Conservation (phyloP, 169 alveolate species). For the Cryptosporidium sp. region DNA sequence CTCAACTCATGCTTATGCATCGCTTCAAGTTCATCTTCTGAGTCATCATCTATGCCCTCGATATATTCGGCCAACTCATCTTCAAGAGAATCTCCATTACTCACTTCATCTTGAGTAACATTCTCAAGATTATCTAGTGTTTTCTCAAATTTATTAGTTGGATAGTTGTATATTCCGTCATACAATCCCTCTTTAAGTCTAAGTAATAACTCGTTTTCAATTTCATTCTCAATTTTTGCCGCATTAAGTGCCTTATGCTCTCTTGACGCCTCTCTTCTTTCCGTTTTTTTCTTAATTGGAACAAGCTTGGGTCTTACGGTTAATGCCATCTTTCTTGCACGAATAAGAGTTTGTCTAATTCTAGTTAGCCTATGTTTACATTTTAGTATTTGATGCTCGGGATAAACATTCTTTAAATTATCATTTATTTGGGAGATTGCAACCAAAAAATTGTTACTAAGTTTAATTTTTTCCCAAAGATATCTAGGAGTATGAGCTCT, state of each 20-base stretch:
- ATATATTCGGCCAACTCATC: conserved; percentile 71
- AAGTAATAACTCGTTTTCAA: conserved; percentile 94
- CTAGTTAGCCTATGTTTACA: conserved; percentile 96
- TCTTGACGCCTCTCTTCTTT: conserved; percentile 96
- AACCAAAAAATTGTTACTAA: conserved; percentile 90
- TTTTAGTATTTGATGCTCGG: conserved; percentile 94
- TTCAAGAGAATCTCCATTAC: conserved; percentile 4
- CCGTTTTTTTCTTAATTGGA: conserved; percentile 98
- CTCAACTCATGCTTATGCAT: conserved; percentile 72
- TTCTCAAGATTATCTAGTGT: conserved; percentile 79
- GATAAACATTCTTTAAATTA: conserved; percentile 92
- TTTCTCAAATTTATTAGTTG: conserved; percentile 82
- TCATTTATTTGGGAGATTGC: conserved; percentile 95
- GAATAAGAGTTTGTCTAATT: conserved; percentile 93
- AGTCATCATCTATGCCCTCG: conserved; percentile 73
- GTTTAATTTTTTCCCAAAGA: conserved; percentile 95
- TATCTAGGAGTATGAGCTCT: conserved; percentile 97
- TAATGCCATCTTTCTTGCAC: conserved; percentile 91
- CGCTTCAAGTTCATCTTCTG: conserved; percentile 77
- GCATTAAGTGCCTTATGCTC: conserved; percentile 96
- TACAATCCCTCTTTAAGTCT: conserved; percentile 91
- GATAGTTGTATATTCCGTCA: conserved; percentile 85
- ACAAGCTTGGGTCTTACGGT: conserved; percentile 85
- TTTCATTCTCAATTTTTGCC: conserved; percentile 96
- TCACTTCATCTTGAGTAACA: conserved; percentile 17